Evolutionary conservation across 768 basidiomycete genomes (phyloP).

Genomic region (Sarcomyxa edulis): DNA sequence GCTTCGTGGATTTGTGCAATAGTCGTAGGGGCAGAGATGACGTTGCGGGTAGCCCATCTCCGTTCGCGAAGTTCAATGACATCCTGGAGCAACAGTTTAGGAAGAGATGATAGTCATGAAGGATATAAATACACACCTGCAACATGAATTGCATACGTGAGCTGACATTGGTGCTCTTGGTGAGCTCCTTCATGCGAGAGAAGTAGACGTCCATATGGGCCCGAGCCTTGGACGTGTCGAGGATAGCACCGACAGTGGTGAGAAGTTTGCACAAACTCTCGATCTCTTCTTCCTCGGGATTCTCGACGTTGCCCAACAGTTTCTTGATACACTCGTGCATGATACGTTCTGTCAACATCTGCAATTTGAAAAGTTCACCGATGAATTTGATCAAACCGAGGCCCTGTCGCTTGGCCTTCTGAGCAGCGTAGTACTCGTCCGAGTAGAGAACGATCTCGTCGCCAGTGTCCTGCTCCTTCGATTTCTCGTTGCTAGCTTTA

Average conservation of each 20-base stretch:
- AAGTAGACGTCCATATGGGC: constrained; percentile 93
- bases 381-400: constrained; percentile 77
- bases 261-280: constrained; percentile 92
- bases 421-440: constrained; percentile 50
- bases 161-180: constrained; percentile 66
- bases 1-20: constrained; percentile 82
- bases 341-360: constrained; percentile 95
- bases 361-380: constrained; percentile 94
- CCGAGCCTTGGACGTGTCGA: constrained; percentile 79
- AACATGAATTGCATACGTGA: constrained; percentile 94
- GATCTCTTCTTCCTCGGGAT: constrained; percentile 96
- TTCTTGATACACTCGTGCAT: constrained; percentile 99
- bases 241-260: constrained; percentile 75
- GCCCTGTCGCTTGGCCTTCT: constrained; percentile 50
- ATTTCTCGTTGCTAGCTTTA: constrained; percentile 40
- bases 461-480: constrained; percentile 11
- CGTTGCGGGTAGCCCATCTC: constrained; percentile 49
- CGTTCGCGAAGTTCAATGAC: constrained; percentile 81
- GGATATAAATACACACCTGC: constrained; percentile 57
- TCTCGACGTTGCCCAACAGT: constrained; percentile 84
- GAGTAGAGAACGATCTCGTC: constrained; percentile 37
- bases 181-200: constrained; percentile 77
- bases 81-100: constrained; percentile 65
- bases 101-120: constrained; percentile 4
- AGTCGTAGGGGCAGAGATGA: constrained; percentile 76